Percentiles rank a stretch among this genome's conserved stretches.
These are phyloP conservation scores for Phaeosphaeriaceae sp. DNA, from an alignment of 2,329 filamentous ascomycete species.

Conservation along the genomic window DNA sequence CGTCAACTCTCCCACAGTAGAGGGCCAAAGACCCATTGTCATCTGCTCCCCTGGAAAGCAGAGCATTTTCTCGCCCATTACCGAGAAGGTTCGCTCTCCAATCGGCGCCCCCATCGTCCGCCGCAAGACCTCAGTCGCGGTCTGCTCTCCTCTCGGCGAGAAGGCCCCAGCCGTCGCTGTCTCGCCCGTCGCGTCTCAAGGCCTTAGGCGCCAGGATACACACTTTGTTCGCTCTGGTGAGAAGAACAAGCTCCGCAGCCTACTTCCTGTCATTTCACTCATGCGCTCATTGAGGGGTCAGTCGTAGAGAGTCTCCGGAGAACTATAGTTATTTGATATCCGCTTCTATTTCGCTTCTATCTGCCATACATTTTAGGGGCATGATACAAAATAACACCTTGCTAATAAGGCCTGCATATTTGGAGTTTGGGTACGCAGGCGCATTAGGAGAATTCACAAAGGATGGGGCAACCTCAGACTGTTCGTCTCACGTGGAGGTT, in stretches of 20 bases:
- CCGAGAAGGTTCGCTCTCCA: slow-evolving; percentile 29
- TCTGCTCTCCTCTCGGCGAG: slow-evolving; percentile 20
- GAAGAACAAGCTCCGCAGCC: slow-evolving; percentile 23
- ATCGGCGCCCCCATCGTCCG: slow-evolving; percentile 28
- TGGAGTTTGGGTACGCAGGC: not conserved
- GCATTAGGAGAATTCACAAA: slow-evolving; percentile 8
- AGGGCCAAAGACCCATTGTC: slow-evolving; percentile 27
- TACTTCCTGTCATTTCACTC: slow-evolving; percentile 19
- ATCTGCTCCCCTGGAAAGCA: slow-evolving; percentile 28
- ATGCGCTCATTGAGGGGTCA: slow-evolving; percentile 15
- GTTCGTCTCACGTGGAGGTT: slow-evolving; percentile 8
- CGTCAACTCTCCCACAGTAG: slow-evolving; percentile 22
- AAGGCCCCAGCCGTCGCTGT: slow-evolving; percentile 15
- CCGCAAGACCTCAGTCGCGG: slow-evolving; percentile 26
- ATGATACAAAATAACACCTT: slow-evolving; percentile 2
- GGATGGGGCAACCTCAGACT: slow-evolving; percentile 9
- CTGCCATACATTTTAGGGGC: not conserved
- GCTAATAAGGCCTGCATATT: slow-evolving; percentile 10
- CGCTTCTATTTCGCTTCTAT: not conserved
- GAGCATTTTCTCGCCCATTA: slow-evolving; percentile 23
- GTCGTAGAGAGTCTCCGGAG: not conserved
- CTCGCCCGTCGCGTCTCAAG: slow-evolving; percentile 12
- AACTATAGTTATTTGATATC: not conserved
- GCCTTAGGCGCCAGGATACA: slow-evolving; percentile 24
- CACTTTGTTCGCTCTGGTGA: slow-evolving; percentile 24